phyloP scores from a whole-genome alignment of 2,329 filamentous ascomycete genomes.

The Colletotrichum cuscutae region DNA sequence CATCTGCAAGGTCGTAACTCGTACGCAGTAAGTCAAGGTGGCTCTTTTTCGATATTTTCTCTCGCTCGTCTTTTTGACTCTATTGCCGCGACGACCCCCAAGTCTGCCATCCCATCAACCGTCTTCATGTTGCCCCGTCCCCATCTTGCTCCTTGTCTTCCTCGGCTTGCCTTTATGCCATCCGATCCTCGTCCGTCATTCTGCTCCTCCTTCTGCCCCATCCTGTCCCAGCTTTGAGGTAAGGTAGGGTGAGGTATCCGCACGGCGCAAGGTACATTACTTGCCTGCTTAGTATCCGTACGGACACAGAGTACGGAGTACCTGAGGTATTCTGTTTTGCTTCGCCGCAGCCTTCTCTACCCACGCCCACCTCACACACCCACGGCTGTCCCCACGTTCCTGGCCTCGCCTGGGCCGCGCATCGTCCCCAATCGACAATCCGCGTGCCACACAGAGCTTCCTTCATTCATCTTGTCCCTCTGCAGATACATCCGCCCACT shows the following conservation, averaged over 20 bases:
- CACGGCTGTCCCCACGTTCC: slow-evolving; percentile 5
- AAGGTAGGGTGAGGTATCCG: neutral
- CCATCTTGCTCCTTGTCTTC: neutral
- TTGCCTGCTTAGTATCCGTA: neutral
- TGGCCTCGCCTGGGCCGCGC: neutral
- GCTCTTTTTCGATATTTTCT: neutral
- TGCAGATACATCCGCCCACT: neutral
- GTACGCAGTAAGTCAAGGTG: neutral
- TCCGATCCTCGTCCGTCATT: neutral
- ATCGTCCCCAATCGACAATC: slow-evolving; percentile 5
- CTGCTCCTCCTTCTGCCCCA: neutral
- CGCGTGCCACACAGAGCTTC: slow-evolving; percentile 18
- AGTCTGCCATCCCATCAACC: neutral
- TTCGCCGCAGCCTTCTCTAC: neutral
- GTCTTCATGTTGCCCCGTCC: neutral
- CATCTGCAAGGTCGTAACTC: too few relatives aligned
- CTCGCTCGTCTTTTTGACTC: neutral
- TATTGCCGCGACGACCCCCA: neutral
- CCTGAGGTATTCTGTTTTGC: neutral
- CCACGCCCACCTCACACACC: neutral
- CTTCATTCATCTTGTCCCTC: neutral
- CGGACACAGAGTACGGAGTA: too few relatives aligned
- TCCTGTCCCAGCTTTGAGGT: neutral
- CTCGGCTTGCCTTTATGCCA: neutral
- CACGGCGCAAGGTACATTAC: neutral